Evolutionary conservation across 768 basidiomycete species (phyloP).

Genomic region (Polyporus arcularius): DNA sequence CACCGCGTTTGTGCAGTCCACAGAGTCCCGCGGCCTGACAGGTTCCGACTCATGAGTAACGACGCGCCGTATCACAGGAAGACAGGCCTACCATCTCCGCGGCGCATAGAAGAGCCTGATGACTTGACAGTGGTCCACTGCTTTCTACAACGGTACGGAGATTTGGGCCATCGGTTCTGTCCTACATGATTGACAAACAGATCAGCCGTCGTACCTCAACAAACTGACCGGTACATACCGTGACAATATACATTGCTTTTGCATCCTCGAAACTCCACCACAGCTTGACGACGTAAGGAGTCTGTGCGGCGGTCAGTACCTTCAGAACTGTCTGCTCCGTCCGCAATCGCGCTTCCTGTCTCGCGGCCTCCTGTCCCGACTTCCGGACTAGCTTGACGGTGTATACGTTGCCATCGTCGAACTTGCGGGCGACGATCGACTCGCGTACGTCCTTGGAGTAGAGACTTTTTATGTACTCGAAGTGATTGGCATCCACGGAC

Average conservation of each 20-base stretch:
- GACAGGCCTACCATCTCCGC: slow-evolving; percentile 48
- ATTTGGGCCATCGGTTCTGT: slow-evolving; percentile 5
- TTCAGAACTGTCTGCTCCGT: slow-evolving; percentile 40
- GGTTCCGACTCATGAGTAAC: neutral
- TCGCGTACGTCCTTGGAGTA: slow-evolving; percentile 1
- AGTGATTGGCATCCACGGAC: slow-evolving; percentile 9
- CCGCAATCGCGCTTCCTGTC: neutral
- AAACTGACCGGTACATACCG: slow-evolving; percentile 39
- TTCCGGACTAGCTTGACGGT: slow-evolving; percentile 20
- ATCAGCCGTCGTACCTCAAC: slow-evolving; percentile 30
- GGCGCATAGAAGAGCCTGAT: slow-evolving; percentile 44
- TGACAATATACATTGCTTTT: slow-evolving; percentile 40
- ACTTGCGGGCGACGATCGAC: slow-evolving; percentile 14
- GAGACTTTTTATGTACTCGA: slow-evolving; percentile 13
- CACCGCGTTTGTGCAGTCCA: slow-evolving; percentile 44
- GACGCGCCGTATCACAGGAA: neutral
- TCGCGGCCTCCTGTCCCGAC: neutral
- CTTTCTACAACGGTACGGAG: slow-evolving; percentile 3
- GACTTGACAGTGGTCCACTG: slow-evolving; percentile 36
- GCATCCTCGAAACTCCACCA: slow-evolving; percentile 44
- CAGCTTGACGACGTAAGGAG: slow-evolving; percentile 42
- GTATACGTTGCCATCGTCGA: slow-evolving; percentile 3
- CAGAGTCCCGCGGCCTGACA: slow-evolving; percentile 42
- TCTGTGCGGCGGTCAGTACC: slow-evolving; percentile 34
- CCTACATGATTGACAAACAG: neutral